Evolutionary conservation across 2,329 filamentous ascomycete genomes (phyloP).

Genomic region (Cercospora sesami): DNA sequence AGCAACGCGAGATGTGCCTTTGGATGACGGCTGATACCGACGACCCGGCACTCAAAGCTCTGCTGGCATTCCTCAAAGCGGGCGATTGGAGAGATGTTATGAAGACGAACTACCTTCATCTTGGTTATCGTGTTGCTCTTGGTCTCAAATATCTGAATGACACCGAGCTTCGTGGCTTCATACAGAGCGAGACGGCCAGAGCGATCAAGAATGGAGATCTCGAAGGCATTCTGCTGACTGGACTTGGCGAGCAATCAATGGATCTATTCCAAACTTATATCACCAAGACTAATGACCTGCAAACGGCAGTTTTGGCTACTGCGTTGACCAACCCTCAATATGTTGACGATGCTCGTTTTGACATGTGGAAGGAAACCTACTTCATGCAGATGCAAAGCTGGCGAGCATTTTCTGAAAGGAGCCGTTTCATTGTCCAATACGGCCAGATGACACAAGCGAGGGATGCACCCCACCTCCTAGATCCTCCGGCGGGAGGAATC

Average conservation of each 20-base stretch:
- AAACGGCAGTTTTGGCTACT: slow-evolving; percentile 74
- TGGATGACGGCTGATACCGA: slow-evolving; percentile 66
- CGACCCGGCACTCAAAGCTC: slow-evolving; percentile 76
- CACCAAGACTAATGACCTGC: slow-evolving; percentile 72
- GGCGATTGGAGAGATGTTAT: slow-evolving; percentile 75
- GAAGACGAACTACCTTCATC: slow-evolving; percentile 69
- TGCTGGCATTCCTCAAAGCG: slow-evolving; percentile 74
- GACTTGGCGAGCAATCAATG: slow-evolving; percentile 70
- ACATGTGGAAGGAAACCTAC: slow-evolving; percentile 73
- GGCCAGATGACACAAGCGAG: slow-evolving; percentile 66
- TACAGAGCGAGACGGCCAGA: slow-evolving; percentile 56
- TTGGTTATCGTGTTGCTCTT: slow-evolving; percentile 72
- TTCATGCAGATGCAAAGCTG: slow-evolving; percentile 70
- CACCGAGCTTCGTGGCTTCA: slow-evolving; percentile 46
- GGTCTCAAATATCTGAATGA: slow-evolving; percentile 71
- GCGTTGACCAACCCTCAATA: slow-evolving; percentile 74
- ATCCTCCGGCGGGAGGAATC: slow-evolving; percentile 67
- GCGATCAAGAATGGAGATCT: slow-evolving; percentile 68
- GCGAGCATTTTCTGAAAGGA: slow-evolving; percentile 70
- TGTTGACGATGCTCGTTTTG: slow-evolving; percentile 73
- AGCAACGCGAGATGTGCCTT: slow-evolving; percentile 61
- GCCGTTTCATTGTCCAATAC: slow-evolving; percentile 75
- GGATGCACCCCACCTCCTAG: slow-evolving; percentile 63
- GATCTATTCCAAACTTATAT: slow-evolving; percentile 76
- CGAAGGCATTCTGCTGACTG: slow-evolving; percentile 75